phyloP scores from a whole-genome alignment of 2,329 filamentous ascomycete species.

The Diplodia corticola region DNA sequence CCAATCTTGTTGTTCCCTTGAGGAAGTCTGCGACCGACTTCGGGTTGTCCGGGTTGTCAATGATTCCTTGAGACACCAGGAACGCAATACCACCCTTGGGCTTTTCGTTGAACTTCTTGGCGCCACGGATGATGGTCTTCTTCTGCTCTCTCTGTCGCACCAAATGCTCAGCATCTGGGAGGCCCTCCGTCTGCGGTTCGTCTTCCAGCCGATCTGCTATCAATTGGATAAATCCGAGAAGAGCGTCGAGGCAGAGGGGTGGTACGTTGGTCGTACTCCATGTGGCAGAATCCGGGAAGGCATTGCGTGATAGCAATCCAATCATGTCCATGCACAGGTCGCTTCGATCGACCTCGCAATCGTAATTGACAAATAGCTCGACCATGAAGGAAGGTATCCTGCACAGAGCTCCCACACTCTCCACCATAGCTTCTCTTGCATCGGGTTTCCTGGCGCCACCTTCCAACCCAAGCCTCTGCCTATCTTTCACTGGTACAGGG shows the following conservation, averaged over 20 bases:
- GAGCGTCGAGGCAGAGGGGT: constrained; percentile 86
- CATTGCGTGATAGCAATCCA: constrained; percentile 87
- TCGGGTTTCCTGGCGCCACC: constrained; percentile 91
- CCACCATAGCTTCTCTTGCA: constrained; percentile 96
- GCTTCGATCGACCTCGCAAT: constrained; percentile 87
- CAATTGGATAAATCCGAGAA: constrained; percentile 88
- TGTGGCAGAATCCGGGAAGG: constrained; percentile 92
- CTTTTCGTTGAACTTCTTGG: constrained; percentile 91
- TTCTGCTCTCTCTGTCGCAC: constrained; percentile 76
- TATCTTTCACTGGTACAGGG: constrained; percentile 86
- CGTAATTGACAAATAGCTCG: constrained; percentile 96
- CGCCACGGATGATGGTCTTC: constrained; percentile 83
- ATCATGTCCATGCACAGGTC: constrained; percentile 96
- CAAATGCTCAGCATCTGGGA: constrained; percentile 65
- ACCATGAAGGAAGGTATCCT: constrained; percentile 93
- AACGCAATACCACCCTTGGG: constrained; percentile 87
- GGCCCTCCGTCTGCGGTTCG: constrained; percentile 61
- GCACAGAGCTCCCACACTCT: constrained; percentile 87
- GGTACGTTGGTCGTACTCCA: constrained; percentile 99
- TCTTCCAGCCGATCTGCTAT: constrained; percentile 84
- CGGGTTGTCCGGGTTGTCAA: constrained; percentile 72
- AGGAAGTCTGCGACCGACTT: constrained; percentile 82
- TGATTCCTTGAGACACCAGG: constrained; percentile 81
- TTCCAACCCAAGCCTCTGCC: constrained; percentile 89
- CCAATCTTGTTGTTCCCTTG: constrained; percentile 81